Base-by-base conservation (phyloP, 768 basidiomycete genomes). In the Collybia nuda region DNA sequence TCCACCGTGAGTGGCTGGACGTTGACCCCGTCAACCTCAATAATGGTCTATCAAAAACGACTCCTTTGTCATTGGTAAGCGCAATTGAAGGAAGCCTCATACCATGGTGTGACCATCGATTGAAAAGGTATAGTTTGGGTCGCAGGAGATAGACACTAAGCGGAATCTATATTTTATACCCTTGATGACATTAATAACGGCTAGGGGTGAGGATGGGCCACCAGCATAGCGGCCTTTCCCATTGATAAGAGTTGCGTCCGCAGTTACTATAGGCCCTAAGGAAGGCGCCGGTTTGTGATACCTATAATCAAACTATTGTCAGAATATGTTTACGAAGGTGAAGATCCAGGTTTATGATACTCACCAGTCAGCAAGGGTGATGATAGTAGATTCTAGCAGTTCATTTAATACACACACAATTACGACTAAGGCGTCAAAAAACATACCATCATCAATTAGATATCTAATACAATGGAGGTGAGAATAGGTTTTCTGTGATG, bases 121-220 rank as follows among this genome's bases (percentile, higher is more conserved):
- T 2, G 58, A 63, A 52, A 67, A 67, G 7, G 28, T 51, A 53
- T 62, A 69, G 67, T 28, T 62, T 63, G 43, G 65, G 43, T 71
- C 70, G 58, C 73, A 75, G 5, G 68, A 67, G 46, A 71, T 67
- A 58, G 32, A 61, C 39, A 79, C 47, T 4, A 78, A 17, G 9
- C 76, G 75, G 59, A 78, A 73, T 18, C 77, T 72, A 51, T 77
- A 77, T 6, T 73, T 59, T 24, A 56, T 52, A 11, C 67, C 68
- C 0, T 35, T 46, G 6, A 51, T 32, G 37, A 78, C 70, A 41
- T 63, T 58, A 37, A 67, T 67, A 35, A 70, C 61, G 1, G 68
- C 55, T 11, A 64, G 52, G 4, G 59, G 22, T n/a, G 58, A 55
- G 14, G 18, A 2, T 15, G 67, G 67, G 0, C 70, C 69, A 6